Conservation (phyloP, 352 stramenopile species). For the Globisporangium uncinulatum region DNA sequence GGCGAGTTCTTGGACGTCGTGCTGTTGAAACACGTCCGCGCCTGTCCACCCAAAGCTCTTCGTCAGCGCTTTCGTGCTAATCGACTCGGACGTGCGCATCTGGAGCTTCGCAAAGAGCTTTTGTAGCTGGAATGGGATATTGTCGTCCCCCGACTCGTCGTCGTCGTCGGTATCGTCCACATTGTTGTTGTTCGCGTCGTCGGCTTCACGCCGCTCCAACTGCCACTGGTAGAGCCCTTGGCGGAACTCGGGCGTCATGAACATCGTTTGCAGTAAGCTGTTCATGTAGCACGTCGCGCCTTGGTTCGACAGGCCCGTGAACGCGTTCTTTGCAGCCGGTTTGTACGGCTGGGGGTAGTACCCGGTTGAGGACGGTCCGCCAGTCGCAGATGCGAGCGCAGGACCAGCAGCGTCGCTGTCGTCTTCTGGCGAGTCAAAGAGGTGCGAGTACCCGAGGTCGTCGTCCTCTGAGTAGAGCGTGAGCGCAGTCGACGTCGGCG, state of each 20-base stretch:
- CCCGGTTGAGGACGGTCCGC: slow-evolving; percentile 7
- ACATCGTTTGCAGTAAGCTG: slow-evolving; percentile 90
- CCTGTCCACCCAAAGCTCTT: slow-evolving; percentile 91
- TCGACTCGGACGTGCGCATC: slow-evolving; percentile 56
- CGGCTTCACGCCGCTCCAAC: slow-evolving; percentile 12
- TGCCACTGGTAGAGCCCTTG: slow-evolving; percentile 75
- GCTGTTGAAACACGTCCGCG: slow-evolving; percentile 86
- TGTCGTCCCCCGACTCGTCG: slow-evolving; percentile 59
- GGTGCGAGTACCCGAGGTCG: slow-evolving; percentile 29
- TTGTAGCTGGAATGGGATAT: slow-evolving; percentile 88
- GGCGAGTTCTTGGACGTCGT: slow-evolving; percentile 90
- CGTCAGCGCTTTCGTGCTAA: slow-evolving; percentile 82
- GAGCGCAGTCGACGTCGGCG: slow-evolving; percentile 33
- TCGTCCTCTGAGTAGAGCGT: slow-evolving; percentile 36
- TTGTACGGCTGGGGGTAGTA: slow-evolving; percentile 5
- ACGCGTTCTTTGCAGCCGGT: slow-evolving; percentile 26
- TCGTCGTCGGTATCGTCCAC: slow-evolving; percentile 22
- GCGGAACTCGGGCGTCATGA: slow-evolving; percentile 86
- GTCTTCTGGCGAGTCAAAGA: slow-evolving; percentile 44
- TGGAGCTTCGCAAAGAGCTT: slow-evolving; percentile 90
- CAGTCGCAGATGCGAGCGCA: slow-evolving; percentile 2
- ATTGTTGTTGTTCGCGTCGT: slow-evolving; percentile 1
- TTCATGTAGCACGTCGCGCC: slow-evolving; percentile 95
- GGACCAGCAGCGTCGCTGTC: slow-evolving; percentile 7
- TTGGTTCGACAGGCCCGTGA: slow-evolving; percentile 86